phyloP scores from a whole-genome alignment of 1,284 basidiomycete species.

The Vanrija sp. region DNA sequence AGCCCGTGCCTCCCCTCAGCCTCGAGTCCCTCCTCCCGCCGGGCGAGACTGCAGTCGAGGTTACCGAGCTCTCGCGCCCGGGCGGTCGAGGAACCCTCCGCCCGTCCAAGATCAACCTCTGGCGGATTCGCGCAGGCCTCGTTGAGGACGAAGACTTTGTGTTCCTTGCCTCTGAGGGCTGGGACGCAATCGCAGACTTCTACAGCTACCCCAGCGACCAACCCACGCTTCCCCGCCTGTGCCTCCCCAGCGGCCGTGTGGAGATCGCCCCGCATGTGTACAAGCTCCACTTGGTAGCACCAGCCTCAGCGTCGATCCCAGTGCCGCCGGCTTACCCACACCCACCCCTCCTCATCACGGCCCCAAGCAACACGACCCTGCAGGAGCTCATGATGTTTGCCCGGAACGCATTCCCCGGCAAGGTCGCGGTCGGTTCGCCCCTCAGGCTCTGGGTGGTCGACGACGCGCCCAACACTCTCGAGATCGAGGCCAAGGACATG shows the following conservation, averaged over 20 bases:
- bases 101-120: slow-evolving; percentile 11
- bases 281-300: slow-evolving; percentile 54
- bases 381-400: slow-evolving; percentile 8
- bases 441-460: slow-evolving; percentile 26
- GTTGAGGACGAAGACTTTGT: slow-evolving; percentile 71
- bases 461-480: slow-evolving; percentile 3
- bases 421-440: slow-evolving; percentile 4
- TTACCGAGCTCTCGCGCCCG: slow-evolving; percentile 24
- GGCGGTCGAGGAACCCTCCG: slow-evolving; percentile 1
- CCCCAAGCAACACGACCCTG: slow-evolving; percentile 8
- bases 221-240: slow-evolving; percentile 53
- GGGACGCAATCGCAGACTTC: slow-evolving; percentile 59
- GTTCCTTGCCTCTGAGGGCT: slow-evolving; percentile 68
- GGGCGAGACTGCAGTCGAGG: slow-evolving; percentile 13
- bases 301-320: slow-evolving; percentile 2
- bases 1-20: slow-evolving; percentile 17
- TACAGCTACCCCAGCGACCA: slow-evolving; percentile 4
- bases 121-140: slow-evolving; percentile 47
- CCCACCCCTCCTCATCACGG: slow-evolving; percentile 6
- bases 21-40: slow-evolving; percentile 18
- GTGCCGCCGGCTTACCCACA: slow-evolving; percentile 12
- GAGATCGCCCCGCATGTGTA: slow-evolving; percentile 75
- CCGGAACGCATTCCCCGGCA: slow-evolving; percentile 4
- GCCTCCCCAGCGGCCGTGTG: slow-evolving; percentile 54
- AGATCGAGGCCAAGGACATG: slow-evolving; percentile 13